Conservation (phyloP, 768 basidiomycete genomes). For the Lentinus brumalis region DNA sequence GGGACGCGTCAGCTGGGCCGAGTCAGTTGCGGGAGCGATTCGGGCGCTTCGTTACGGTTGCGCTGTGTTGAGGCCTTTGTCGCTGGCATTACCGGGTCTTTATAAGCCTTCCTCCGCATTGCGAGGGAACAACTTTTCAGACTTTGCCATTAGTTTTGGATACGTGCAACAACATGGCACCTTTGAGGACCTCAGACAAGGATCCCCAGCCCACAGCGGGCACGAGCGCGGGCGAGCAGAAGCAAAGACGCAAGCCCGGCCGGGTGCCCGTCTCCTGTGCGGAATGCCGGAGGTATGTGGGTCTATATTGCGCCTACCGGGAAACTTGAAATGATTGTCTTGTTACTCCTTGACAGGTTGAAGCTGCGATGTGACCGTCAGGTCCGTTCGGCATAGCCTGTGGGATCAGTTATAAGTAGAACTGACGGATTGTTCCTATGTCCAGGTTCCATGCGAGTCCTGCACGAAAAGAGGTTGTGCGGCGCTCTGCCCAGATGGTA, state of each 20-base stretch:
- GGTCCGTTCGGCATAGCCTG: constrained; percentile 15
- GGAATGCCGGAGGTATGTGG: constrained; percentile 34
- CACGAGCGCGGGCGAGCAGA: neutral
- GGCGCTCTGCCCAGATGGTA: constrained; percentile 77
- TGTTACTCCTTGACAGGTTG: constrained; percentile 21
- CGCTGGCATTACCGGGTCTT: too few relatives aligned
- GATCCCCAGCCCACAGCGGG: neutral
- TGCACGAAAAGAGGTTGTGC: constrained; percentile 76
- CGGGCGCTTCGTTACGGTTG: too few relatives aligned
- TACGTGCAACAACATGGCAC: neutral
- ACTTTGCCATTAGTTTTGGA: neutral
- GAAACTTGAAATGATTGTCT: neutral
- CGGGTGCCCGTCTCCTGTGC: constrained; percentile 46
- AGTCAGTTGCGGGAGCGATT: too few relatives aligned
- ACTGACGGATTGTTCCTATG: neutral
- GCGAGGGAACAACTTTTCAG: neutral
- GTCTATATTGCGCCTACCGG: neutral
- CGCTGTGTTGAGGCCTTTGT: too few relatives aligned
- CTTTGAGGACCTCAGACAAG: neutral
- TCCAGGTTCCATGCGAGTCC: constrained; percentile 75
- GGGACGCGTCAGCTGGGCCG: too few relatives aligned
- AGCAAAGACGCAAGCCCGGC: constrained; percentile 28
- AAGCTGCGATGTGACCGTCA: constrained; percentile 38
- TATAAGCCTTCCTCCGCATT: neutral
- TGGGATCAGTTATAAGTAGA: neutral